phyloP scores from a whole-genome alignment of 78 protist species.

The Capsaspora owczarzaki region DNA sequence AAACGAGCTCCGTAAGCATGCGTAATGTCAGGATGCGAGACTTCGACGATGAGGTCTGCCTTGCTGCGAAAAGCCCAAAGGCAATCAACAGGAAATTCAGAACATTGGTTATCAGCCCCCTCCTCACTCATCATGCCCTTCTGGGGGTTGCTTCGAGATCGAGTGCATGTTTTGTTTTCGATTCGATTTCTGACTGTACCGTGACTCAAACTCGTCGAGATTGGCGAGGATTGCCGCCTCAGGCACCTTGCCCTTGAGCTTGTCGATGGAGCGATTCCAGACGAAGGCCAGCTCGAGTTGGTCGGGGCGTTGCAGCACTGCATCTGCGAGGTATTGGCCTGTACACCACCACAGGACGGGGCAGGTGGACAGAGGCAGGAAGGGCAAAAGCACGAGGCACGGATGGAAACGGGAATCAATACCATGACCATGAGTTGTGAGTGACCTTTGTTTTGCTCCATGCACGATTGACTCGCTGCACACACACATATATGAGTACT shows the following conservation, averaged over 20 bases:
- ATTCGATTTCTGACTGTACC: neutral
- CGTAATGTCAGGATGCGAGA: constrained; percentile 27
- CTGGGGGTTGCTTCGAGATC: too few relatives aligned
- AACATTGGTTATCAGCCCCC: neutral
- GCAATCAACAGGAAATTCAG: neutral
- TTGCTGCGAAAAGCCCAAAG: neutral
- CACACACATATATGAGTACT: too few relatives aligned
- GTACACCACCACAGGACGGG: neutral
- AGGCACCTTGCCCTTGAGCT: neutral
- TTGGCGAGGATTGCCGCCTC: neutral
- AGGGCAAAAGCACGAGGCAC: too few relatives aligned
- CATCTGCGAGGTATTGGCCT: neutral
- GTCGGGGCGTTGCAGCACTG: neutral
- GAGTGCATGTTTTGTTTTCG: too few relatives aligned
- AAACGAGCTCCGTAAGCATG: constrained; percentile 13
- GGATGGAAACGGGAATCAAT: too few relatives aligned
- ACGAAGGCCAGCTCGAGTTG: constrained; percentile 23
- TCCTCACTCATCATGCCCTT: too few relatives aligned
- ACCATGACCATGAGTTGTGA: too few relatives aligned
- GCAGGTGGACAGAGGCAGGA: too few relatives aligned
- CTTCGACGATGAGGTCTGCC: constrained; percentile 39
- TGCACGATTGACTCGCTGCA: too few relatives aligned
- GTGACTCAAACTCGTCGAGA: constrained; percentile 4
- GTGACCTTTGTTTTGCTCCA: too few relatives aligned
- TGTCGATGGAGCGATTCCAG: constrained; percentile 27